Conservation (phyloP, 2,329 filamentous ascomycete species). For the Penicillium sp. region DNA sequence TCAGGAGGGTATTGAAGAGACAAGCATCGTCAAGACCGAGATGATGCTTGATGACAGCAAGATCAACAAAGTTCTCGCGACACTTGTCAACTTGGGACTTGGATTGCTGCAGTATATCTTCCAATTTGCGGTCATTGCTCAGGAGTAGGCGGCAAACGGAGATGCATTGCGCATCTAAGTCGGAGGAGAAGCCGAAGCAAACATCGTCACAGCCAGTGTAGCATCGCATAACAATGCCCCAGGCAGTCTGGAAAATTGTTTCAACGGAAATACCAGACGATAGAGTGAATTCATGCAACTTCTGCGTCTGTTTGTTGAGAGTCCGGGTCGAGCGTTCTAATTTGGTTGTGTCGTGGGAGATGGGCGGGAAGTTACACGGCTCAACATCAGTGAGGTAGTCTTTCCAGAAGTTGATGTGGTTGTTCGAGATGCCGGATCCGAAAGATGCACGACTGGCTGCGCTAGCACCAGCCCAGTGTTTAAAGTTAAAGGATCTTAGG, state of each 20-base stretch:
- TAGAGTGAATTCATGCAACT: conserved; percentile 33
- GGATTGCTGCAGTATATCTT: conserved; percentile 27
- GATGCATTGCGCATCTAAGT: conserved; percentile 35
- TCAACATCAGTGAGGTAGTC: conserved; percentile 49
- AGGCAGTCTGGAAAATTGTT: conserved; percentile 46
- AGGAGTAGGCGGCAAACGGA: conserved; percentile 32
- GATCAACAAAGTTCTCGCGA: conserved; percentile 26
- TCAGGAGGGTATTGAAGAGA: conserved; percentile 40
- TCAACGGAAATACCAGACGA: conserved; percentile 25
- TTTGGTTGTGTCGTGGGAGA: conserved; percentile 21
- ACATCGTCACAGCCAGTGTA: conserved; percentile 52
- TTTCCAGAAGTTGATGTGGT: conserved; percentile 51
- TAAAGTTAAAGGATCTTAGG: conserved; percentile 25
- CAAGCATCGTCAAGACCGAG: conserved; percentile 29
- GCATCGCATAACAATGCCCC: conserved; percentile 49
- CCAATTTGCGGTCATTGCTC: conserved; percentile 30
- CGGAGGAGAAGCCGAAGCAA: conserved; percentile 50
- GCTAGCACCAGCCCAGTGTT: conserved; percentile 22
- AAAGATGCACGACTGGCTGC: conserved; percentile 16
- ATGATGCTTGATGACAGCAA: conserved; percentile 32
- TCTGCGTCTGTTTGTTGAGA: conserved; percentile 25
- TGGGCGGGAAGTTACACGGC: conserved; percentile 51
- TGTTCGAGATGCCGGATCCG: conserved; percentile 27
- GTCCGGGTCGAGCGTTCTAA: conserved; percentile 19
- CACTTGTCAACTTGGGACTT: conserved; percentile 27